Conservation (phyloP, 2,329 filamentous ascomycete genomes). For the Ascochyta koolunga region DNA sequence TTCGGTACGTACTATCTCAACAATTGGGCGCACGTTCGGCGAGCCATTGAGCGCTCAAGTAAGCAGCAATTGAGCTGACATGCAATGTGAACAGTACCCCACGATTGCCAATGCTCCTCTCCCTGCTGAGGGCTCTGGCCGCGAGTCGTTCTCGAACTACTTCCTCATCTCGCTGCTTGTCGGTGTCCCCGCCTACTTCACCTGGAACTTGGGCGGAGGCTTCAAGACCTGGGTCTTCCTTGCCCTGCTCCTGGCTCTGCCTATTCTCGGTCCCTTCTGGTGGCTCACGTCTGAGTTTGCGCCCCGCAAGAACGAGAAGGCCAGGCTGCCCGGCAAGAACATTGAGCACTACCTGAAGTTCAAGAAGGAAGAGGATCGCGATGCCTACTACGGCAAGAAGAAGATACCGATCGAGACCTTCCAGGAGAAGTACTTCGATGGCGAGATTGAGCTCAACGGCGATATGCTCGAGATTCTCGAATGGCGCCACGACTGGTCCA, state of each 20-base stretch:
- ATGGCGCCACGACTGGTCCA: slow-evolving; percentile 96
- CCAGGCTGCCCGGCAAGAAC: slow-evolving; percentile 79
- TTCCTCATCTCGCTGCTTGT: slow-evolving; percentile 73
- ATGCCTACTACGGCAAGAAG: slow-evolving; percentile 76
- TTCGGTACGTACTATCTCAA: slow-evolving; percentile 54
- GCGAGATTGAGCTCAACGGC: slow-evolving; percentile 93
- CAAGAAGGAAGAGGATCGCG: slow-evolving; percentile 64
- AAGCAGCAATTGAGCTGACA: slow-evolving; percentile 32
- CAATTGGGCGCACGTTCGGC: slow-evolving; percentile 24
- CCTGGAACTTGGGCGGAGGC: slow-evolving; percentile 84
- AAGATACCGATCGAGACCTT: slow-evolving; percentile 93
- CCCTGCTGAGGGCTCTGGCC: slow-evolving; percentile 84
- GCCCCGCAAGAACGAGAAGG: slow-evolving; percentile 92
- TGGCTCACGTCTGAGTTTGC: slow-evolving; percentile 77
- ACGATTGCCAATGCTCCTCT: slow-evolving; percentile 93
- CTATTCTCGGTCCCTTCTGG: slow-evolving; percentile 85
- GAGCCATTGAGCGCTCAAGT: slow-evolving; percentile 40
- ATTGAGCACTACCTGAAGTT: slow-evolving; percentile 91
- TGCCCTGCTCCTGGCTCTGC: slow-evolving; percentile 75
- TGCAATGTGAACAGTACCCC: slow-evolving; percentile 66
- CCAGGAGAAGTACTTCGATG: slow-evolving; percentile 97
- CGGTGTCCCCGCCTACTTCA: slow-evolving; percentile 77
- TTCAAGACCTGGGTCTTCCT: slow-evolving; percentile 89
- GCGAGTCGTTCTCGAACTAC: slow-evolving; percentile 85
- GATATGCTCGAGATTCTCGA: slow-evolving; percentile 89